phyloP scores from a whole-genome alignment of 176 grass and related monocot species.

The Coix lacrymajobi region DNA sequence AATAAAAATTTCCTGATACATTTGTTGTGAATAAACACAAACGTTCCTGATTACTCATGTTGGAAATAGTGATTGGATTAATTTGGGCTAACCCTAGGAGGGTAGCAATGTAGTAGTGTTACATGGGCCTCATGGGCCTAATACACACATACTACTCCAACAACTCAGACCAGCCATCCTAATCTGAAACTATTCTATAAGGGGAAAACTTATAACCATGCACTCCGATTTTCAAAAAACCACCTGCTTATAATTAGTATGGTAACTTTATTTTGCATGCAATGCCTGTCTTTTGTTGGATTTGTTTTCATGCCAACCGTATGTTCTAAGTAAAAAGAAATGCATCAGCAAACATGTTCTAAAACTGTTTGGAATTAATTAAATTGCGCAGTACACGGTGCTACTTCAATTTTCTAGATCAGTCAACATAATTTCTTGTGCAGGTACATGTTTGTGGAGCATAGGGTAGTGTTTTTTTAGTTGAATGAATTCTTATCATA shows the following conservation, averaged over 20 bases:
- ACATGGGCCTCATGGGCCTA: no score
- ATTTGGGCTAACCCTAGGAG: no score
- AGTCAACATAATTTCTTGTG: background rate
- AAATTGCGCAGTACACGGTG: background rate
- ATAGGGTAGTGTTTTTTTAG: constrained; percentile 8
- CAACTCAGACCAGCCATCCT: background rate
- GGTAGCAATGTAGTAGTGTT: no score
- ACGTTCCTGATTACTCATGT: background rate
- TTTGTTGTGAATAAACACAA: background rate
- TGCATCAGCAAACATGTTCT: background rate
- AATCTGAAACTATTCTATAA: constrained; percentile 1
- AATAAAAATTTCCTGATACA: background rate
- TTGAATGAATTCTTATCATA: background rate
- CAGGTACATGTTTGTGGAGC: background rate
- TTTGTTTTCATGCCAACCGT: background rate
- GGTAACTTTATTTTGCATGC: background rate
- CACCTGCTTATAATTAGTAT: background rate
- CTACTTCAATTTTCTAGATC: background rate
- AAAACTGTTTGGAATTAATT: background rate
- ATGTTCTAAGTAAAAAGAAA: background rate
- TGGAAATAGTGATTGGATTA: no score
- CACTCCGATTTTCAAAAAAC: background rate
- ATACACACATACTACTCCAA: no score
- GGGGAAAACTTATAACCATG: background rate
- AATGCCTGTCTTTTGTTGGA: background rate